Percentiles rank a stretch among this genome's conserved stretches.
Evolutionary conservation across 2,329 filamentous ascomycete species (phyloP).

Genomic region (Nectriaceae sp.): DNA sequence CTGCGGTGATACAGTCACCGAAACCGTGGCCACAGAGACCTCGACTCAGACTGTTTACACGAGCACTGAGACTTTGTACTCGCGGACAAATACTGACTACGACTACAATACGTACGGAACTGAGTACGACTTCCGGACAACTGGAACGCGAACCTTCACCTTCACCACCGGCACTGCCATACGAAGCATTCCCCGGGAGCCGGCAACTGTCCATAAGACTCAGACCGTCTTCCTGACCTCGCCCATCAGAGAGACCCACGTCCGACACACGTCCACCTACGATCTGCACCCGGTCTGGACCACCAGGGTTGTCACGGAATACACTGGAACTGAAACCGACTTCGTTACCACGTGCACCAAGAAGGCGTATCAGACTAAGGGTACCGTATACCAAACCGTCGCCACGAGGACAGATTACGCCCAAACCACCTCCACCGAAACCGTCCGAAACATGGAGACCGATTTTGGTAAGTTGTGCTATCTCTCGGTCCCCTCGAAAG

Average conservation of each 20-base stretch:
- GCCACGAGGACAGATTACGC: not conserved
- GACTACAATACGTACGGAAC: conserved; percentile 2
- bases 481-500: too few species aligned
- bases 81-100: conserved; percentile 7
- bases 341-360: conserved; percentile 5
- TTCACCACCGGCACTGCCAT: conserved; percentile 7
- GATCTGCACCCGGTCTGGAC: not conserved
- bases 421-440: not conserved
- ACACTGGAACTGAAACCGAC: conserved; percentile 1
- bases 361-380: conserved; percentile 5
- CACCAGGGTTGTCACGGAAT: not conserved
- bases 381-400: conserved; percentile 1
- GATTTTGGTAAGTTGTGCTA: not conserved
- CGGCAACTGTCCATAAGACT: conserved; percentile 4
- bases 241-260: not conserved
- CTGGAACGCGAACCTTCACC: conserved; percentile 1
- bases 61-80: conserved; percentile 3
- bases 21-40: conserved; percentile 4
- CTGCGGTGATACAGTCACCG: conserved; percentile 3
- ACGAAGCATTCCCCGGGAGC: conserved; percentile 2
- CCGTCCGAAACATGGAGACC: not conserved
- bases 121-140: conserved; percentile 6
- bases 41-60: conserved; percentile 4
- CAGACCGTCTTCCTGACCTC: conserved; percentile 3
- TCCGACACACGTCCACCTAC: conserved; percentile 8